Base-by-base conservation (phyloP, 169 alveolate species). In the Amoebophrya sp. region DNA sequence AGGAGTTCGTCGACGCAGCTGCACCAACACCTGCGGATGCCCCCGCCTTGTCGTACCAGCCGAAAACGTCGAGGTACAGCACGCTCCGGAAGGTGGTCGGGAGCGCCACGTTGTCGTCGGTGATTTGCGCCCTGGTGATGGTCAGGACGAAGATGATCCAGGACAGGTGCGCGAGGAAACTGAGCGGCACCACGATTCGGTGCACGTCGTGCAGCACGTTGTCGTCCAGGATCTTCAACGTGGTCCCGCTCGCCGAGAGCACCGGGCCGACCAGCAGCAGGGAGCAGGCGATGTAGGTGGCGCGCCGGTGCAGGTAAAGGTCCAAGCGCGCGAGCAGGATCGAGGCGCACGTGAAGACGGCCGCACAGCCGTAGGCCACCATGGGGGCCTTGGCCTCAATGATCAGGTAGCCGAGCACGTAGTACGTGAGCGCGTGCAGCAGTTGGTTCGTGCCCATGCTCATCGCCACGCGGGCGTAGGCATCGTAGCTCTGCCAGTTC, bases 401-500 rank as follows among this genome's bases (percentile, higher is more conserved):
- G 88, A 29, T 29, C 39, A 69, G 40, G 1, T n/a, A n/a, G 0
- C 39, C 88, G 38, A 69, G n/a, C 41, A 20, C 41, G 88, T 69
- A 69, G 16, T 69, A 69, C 0, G 41, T 69, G 88, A 29, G 39
- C 23, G 88, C 88, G 23, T 69, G 88, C 41, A 69, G 41, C 40
- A 69, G 43, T 88, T 91, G 92, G 67, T 91, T 92, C 88, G 91
- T 92, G 34, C 93, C 93, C 93, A 92, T 92, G 31, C 91, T 58
- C 92, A 92, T 89, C 58, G 91, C 70, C 31, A 92, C 93, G 0
- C 93, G 89, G 15, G 93, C 92, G 40, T 89, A 92, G 0, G 93
- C 93, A 34, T 92, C 93, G 50, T 89, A 90, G 39, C 91, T 42
- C 90, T 92, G 93, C 93, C 93, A 92, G 39, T 89, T 90, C 48